Evolutionary conservation across 83 land plant genomes (phyloP).

Genomic region (Picea abies): DNA sequence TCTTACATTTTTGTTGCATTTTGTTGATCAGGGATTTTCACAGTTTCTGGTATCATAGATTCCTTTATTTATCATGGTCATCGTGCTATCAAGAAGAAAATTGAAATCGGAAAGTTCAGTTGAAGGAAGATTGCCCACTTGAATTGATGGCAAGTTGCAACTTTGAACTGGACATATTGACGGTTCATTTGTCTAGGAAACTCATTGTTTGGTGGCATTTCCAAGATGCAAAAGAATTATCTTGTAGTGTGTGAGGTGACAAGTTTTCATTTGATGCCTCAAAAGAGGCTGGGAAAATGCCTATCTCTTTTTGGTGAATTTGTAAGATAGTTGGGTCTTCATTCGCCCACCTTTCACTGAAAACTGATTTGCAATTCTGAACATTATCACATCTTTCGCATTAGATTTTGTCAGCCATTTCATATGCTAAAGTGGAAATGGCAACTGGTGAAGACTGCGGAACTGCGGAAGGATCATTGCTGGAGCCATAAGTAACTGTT

Average conservation of each 20-base stretch:
- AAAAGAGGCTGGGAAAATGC: background rate
- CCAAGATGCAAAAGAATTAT: background rate
- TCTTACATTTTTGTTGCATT: background rate
- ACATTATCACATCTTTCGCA: background rate
- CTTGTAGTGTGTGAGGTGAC: background rate
- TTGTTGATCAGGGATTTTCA: constrained; percentile 62
- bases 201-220: background rate
- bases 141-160: background rate
- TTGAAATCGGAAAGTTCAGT: constrained; percentile 66
- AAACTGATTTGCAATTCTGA: background rate
- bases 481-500: background rate
- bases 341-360: background rate
- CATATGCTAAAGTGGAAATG: constrained; percentile 3
- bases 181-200: background rate
- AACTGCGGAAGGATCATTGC: background rate
- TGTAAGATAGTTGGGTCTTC: constrained; percentile 1
- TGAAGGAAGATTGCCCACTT: constrained; percentile 12
- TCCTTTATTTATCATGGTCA: constrained; percentile 83
- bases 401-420: background rate
- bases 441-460: background rate
- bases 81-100: constrained; percentile 76
- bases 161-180: background rate
- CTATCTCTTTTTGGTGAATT: background rate
- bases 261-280: background rate
- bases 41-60: constrained; percentile 76